Base-by-base conservation (phyloP, 768 basidiomycete species). In the Pholiota conissans region DNA sequence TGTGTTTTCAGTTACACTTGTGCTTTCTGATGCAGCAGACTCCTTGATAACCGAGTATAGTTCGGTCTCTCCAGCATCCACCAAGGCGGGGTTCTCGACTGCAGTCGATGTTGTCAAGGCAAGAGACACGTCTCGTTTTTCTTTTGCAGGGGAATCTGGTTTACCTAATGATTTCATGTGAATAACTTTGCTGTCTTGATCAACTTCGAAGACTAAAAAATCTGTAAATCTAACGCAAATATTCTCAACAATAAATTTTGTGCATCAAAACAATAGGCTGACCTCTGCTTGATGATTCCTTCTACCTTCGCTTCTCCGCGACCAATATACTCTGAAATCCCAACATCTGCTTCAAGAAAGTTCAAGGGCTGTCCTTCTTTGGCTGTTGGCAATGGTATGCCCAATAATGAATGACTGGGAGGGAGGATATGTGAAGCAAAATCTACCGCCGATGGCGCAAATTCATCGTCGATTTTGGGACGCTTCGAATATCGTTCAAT, bases 251-350 rank as follows among this genome's bases (percentile, higher is more conserved):
- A 37, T 56, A 46, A 34, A 28, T 35, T n/a, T 48, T 29, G 20
- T 24, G 10, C 24, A 28, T 16, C 29, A 57, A 28, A 29, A 49
- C 46, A 11, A 39, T 30, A 18, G 11, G 67, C 82, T 60, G 57
- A 94, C 95, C 96, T 81, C 75, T 98, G 96, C 74, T 98, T 98
- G 72, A 98, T 98, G 66, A 98, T 96, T 4, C 93, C 96, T 51
- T 87, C 82, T 61, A 98, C 86, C 67, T 84, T 83, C 3, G 86
- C 80, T 22, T 90, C 81, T 58, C 83, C 84, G 10, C 78, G 78
- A 18, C 84, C 83, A 61, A 95, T 82, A 70, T 95, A 96, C 68
- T 93, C 88, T 4, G 91, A 89, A 39, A 98, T 95, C 2, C 95
- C 95, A 29, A 97, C 95, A 68, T 96, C 87, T 5, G 80, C 78